Conservation (phyloP, 768 basidiomycete species). For the Russula virescens region DNA sequence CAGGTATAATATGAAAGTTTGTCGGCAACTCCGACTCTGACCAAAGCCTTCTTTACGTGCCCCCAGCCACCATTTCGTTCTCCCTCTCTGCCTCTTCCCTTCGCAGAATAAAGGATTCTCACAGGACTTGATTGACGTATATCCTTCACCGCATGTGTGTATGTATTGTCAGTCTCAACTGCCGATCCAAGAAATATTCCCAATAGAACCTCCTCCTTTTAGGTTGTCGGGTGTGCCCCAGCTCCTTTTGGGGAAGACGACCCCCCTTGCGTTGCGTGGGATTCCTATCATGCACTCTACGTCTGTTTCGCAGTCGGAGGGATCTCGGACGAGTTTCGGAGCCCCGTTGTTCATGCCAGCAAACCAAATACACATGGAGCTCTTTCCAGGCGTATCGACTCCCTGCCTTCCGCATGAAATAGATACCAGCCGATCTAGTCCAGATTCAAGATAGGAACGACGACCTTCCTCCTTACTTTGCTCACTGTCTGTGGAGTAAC, state of each 20-base stretch:
- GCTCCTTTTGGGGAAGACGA: too few species aligned
- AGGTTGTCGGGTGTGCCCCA: background rate
- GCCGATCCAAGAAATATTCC: background rate
- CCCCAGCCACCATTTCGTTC: background rate
- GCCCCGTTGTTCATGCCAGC: background rate
- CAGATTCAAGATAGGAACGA: too few species aligned
- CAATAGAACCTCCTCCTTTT: background rate
- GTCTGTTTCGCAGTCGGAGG: background rate
- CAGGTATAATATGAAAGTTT: background rate
- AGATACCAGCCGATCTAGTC: too few species aligned
- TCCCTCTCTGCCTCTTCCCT: background rate
- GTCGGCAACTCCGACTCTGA: background rate
- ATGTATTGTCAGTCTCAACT: background rate
- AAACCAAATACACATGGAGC: background rate
- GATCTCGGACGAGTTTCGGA: background rate
- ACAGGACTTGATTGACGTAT: background rate
- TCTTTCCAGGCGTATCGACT: background rate
- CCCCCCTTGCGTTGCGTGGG: too few species aligned
- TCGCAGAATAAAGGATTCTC: background rate
- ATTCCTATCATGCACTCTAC: background rate
- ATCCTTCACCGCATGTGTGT: slow-evolving; percentile 6
- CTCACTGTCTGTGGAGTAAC: too few species aligned
- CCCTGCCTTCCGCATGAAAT: background rate
- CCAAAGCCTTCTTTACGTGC: background rate
- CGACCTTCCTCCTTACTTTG: too few species aligned